Percentiles rank a stretch among this genome's conserved stretches.
phyloP scores from a whole-genome alignment of 2,329 filamentous ascomycete species.

The Trichoderma gracile region DNA sequence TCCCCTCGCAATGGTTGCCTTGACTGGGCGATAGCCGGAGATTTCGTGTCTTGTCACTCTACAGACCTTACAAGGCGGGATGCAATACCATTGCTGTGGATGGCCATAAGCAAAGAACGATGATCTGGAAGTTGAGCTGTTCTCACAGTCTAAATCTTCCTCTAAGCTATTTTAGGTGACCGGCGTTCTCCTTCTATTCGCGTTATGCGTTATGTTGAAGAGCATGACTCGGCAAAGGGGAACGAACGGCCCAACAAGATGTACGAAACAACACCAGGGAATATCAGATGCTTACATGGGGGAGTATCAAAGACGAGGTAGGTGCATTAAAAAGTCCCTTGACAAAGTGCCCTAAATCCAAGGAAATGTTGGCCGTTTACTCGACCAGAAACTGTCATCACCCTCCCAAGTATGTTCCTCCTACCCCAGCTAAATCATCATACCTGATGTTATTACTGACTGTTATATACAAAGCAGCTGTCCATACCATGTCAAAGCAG shows the following conservation, averaged over 20 bases:
- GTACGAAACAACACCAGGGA: not conserved
- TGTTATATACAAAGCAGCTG: not conserved
- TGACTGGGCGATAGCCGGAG: not conserved
- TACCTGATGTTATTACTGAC: not conserved
- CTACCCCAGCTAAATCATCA: not conserved
- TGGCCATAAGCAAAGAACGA: not conserved
- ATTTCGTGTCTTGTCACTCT: no score
- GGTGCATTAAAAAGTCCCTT: not conserved
- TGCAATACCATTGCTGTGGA: not conserved
- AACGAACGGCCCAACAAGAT: not conserved
- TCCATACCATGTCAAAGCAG: not conserved
- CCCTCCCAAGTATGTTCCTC: not conserved
- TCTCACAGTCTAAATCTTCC: not conserved
- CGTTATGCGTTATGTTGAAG: not conserved
- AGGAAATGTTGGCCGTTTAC: not conserved
- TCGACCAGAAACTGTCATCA: not conserved
- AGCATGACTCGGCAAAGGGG: not conserved
- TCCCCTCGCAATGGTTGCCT: not conserved
- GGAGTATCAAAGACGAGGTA: not conserved
- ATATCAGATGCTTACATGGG: not conserved
- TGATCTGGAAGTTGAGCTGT: not conserved
- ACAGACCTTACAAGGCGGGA: not conserved
- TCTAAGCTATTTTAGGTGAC: not conserved
- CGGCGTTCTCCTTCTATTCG: not conserved
- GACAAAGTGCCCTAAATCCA: not conserved